Base-by-base conservation (phyloP, 176 grass and related monocot species). In the Avena sativa region DNA sequence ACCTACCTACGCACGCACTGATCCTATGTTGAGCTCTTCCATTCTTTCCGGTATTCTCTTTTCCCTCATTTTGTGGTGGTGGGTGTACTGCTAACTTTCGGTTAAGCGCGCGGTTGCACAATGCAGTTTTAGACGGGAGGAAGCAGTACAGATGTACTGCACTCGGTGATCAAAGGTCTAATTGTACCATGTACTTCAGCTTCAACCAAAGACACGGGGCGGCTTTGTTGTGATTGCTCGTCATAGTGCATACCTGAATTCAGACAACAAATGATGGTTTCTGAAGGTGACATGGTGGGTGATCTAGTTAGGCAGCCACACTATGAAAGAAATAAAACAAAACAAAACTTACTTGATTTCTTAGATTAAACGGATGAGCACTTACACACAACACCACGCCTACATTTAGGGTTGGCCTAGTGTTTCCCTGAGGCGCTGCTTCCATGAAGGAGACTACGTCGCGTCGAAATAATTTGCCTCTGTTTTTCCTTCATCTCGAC, bases 11-110 rank as follows among this genome's bases (percentile, higher is more conserved):
- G 30, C 30, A 58, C 19, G 49, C 30, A 9, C 43, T 6, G 2
- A 50, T 50, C 12, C 2, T 32, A 9, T 20, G 1, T 50, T 0
- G 32, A 4, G 32, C 70, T 68, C 48, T 9, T 74, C 69, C 72
- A n/a, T 32, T 57, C 15, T 46, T 63, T 55, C 46, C 9, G 2
- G 9, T 32, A 26, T 74, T 26, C 7, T 7, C 2, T 49, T 38
- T 12, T 30, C 52, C 9, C 15, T 10, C 70, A 43, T 62, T 81
- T 61, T 49, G 6, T 71, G n/a, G 12, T 87, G 86, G 79, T 14
- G 46, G 9, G 20, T 12, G 12, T 46, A 12, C 26, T 8, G 72
- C 9, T 34, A 2, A 5, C 61, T 57, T 69, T 78, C 5, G 17
- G 16, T 59, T 36, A n/a, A 48, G 30, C 32, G 65, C 61, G 17